A percentile compares a stretch with the other conserved stretches of the same genome.
These are phyloP conservation scores for Phytophthora megakarya DNA, from an alignment of 352 stramenopile species.

Conservation along the genomic window DNA sequence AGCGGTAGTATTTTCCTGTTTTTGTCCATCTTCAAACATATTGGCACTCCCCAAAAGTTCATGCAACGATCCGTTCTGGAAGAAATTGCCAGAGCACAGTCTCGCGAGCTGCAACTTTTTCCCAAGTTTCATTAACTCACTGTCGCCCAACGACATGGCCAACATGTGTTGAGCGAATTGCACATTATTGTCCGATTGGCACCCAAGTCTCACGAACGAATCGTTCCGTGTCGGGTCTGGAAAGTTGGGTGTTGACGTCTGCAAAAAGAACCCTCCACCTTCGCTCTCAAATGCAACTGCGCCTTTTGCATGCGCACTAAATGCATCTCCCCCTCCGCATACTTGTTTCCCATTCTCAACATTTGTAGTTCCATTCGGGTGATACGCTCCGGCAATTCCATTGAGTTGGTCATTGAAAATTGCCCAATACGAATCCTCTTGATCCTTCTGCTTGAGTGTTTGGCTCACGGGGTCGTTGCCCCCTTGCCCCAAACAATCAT, in stretches of 20 bases:
- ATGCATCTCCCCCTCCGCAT: conserved; percentile 56
- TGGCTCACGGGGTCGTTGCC: conserved; percentile 76
- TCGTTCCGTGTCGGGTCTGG: conserved; percentile 55
- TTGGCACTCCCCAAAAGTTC: conserved; percentile 42
- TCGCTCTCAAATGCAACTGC: conserved; percentile 53
- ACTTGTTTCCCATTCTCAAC: conserved; percentile 24
- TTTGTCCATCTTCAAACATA: conserved; percentile 46
- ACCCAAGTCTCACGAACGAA: conserved; percentile 71
- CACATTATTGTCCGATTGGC: conserved; percentile 79
- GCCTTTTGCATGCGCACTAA: conserved; percentile 81
- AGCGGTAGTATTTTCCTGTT: conserved; percentile 32
- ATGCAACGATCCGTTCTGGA: conserved; percentile 40
- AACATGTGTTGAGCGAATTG: conserved; percentile 77
- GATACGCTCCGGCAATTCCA: conserved; percentile 51
- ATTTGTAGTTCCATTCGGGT: not conserved
- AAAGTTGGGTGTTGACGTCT: conserved; percentile 82
- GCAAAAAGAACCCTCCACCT: conserved; percentile 66
- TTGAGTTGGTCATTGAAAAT: conserved; percentile 85
- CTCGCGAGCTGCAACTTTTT: conserved; percentile 55
- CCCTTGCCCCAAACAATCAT: conserved; percentile 79
- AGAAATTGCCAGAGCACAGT: conserved; percentile 79
- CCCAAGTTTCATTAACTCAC: conserved; percentile 47
- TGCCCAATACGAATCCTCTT: conserved; percentile 55
- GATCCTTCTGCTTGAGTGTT: conserved; percentile 59
- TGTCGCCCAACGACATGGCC: conserved; percentile 59